Percentiles rank a stretch among this genome's conserved stretches.
Conservation (phyloP, 768 basidiomycete species). For the Royoungia palumana region DNA sequence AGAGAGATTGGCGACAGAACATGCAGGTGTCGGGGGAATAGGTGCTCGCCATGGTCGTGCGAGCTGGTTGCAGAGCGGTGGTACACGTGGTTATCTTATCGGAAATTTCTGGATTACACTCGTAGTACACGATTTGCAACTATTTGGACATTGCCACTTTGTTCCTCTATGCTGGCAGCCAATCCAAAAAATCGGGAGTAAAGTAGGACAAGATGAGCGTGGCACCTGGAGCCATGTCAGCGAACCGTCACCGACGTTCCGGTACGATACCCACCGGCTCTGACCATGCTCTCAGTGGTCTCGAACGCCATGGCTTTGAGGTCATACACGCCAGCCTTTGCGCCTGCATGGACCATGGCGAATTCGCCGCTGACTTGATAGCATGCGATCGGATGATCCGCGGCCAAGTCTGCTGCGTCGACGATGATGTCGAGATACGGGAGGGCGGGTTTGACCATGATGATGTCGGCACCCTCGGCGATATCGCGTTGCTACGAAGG, state of each 20-base stretch:
- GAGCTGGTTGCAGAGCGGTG: too few relatives aligned
- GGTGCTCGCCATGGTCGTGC: conserved; percentile 4
- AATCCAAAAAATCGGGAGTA: conserved; percentile 93
- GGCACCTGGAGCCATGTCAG: conserved; percentile 54
- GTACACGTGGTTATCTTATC: conserved; percentile 12
- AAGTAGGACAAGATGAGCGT: conserved; percentile 93
- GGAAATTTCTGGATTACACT: not conserved
- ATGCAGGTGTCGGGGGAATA: conserved; percentile 26
- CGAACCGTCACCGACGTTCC: not conserved
- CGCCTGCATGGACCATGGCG: conserved; percentile 95
- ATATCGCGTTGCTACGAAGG: conserved; percentile 74
- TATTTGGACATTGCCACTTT: not conserved
- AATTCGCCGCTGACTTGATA: conserved; percentile 98
- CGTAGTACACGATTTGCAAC: not conserved
- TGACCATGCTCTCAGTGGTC: conserved; percentile 83
- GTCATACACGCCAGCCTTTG: conserved; percentile 89
- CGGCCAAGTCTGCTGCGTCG: conserved; percentile 77
- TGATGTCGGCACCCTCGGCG: conserved; percentile 91
- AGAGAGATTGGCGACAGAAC: conserved; percentile 18
- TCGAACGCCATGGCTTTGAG: conserved; percentile 94
- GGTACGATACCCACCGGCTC: conserved; percentile 64
- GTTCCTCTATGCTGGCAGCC: conserved; percentile 46
- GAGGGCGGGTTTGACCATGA: conserved; percentile 97
- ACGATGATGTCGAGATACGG: conserved; percentile 97
- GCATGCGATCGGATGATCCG: conserved; percentile 89